phyloP scores from a whole-genome alignment of 306 rosid genomes.

The Vigna nakashimae region DNA sequence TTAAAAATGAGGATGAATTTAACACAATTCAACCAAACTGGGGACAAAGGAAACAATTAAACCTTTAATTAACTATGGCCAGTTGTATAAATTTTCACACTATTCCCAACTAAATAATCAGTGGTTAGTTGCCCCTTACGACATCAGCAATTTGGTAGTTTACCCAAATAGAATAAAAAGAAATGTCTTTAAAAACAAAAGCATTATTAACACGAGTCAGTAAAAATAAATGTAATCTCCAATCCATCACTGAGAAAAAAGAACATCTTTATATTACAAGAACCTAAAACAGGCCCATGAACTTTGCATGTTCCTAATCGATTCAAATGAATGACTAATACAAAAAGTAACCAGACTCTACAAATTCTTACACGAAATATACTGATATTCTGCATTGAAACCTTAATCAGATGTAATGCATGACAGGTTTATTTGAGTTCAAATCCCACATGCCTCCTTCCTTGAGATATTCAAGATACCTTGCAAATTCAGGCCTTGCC shows the following conservation, averaged over 20 bases:
- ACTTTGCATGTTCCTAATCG: neutral
- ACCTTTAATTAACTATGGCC: too few species aligned
- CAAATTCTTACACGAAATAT: conserved; percentile 6
- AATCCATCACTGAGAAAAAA: neutral
- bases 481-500: conserved; percentile 68
- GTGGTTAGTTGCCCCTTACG: too few species aligned
- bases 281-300: neutral
- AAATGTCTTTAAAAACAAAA: neutral
- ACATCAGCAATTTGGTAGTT: too few species aligned
- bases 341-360: neutral
- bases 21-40: too few species aligned
- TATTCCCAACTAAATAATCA: too few species aligned
- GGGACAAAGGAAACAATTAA: too few species aligned
- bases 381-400: neutral
- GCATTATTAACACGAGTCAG: neutral
- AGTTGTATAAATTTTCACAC: too few species aligned
- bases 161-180: neutral
- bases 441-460: conserved; percentile 78
- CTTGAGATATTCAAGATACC: conserved; percentile 69
- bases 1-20: too few species aligned
- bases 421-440: conserved; percentile 65
- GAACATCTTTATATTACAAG: neutral
- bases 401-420: conserved; percentile 46
- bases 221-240: neutral
- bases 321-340: conserved; percentile 2